Percentiles rank a stretch among this genome's conserved stretches.
Evolutionary conservation across 495 filamentous ascomycete species (phyloP).

Genomic region (Tuber brumale): DNA sequence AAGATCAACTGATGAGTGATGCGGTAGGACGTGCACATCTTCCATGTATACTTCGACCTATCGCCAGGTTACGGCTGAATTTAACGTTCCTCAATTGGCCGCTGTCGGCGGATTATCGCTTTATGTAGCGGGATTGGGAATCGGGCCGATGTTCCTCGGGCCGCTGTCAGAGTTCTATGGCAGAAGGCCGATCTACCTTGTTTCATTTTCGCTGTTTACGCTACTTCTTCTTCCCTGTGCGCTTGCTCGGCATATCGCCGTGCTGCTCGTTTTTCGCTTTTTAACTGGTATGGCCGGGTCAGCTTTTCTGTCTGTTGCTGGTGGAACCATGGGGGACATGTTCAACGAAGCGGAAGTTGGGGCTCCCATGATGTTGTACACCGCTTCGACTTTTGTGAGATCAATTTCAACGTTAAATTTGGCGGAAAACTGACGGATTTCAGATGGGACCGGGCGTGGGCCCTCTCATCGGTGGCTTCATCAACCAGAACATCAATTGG

Average conservation of each 20-base stretch:
- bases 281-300: slow-evolving; percentile 77
- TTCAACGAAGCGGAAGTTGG: slow-evolving; percentile 68
- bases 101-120: slow-evolving; percentile 74
- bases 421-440: slow-evolving; percentile 50
- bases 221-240: slow-evolving; percentile 87
- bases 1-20: not conserved
- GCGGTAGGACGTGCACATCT: slow-evolving; percentile 69
- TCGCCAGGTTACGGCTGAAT: slow-evolving; percentile 70
- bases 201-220: slow-evolving; percentile 68
- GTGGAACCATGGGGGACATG: slow-evolving; percentile 85
- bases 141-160: slow-evolving; percentile 46
- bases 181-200: slow-evolving; percentile 73
- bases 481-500: slow-evolving; percentile 73
- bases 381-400: slow-evolving; percentile 61
- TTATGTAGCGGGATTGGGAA: slow-evolving; percentile 62
- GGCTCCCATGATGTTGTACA: slow-evolving; percentile 72
- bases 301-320: slow-evolving; percentile 83
- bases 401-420: slow-evolving; percentile 38
- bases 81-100: slow-evolving; percentile 59
- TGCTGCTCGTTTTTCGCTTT: slow-evolving; percentile 77
- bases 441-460: slow-evolving; percentile 53
- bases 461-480: slow-evolving; percentile 61
- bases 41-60: slow-evolving; percentile 88
- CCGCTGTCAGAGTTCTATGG: slow-evolving; percentile 74
- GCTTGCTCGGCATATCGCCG: slow-evolving; percentile 72